Base-by-base conservation (phyloP, 169 alveolate genomes). In the Cytauxzoon felis region DNA sequence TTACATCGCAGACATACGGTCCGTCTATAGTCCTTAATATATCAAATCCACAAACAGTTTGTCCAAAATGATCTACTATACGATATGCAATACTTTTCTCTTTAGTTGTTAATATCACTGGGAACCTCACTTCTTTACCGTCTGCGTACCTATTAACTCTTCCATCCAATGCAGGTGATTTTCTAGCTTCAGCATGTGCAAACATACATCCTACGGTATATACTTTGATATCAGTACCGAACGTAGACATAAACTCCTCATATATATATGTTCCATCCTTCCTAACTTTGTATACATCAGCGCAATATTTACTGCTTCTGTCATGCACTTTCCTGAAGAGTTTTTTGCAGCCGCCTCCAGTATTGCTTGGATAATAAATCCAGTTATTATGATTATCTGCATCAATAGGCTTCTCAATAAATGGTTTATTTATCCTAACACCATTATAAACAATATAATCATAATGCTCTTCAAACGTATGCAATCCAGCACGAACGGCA, bases 151-250 rank as follows among this genome's bases (percentile, higher is more conserved):
- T 79, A 48, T 82, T 78, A 1, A 88, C 93, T 49, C 82, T 82
- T 13, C 98, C 98, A 78, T 95, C 98, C 40, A 96, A 81, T 19
- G 95, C 73, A 23, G 99, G 99, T 59, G 97, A 87, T 70, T 95
- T 97, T 50, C 99, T 82, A 4, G 98, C 98, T 80, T 97, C 99
- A 0, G 99, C 99, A 78, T 97, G 99, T 7, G 98, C 97, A 80
- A 93, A 95, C 82, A 94, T 92, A 19, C 91, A 92, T 1, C 99
- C 99, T 18, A 97, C 98, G 0, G 99, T 93, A 78, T 95, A 95
- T 0, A 95, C 98, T 83, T 97, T 97, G 41, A 97, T 94, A 69
- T 97, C 99, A 49, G 97, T 95, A 16, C 99, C 99, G 76, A 93
- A 94, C 0, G 98, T 94, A 36, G 96, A 92, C 62, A 97, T 78